Evolutionary conservation across 2,329 filamentous ascomycete genomes (phyloP), one percentile per base, ranked within the genome.

Genomic region (Botrytis tulipae): DNA sequence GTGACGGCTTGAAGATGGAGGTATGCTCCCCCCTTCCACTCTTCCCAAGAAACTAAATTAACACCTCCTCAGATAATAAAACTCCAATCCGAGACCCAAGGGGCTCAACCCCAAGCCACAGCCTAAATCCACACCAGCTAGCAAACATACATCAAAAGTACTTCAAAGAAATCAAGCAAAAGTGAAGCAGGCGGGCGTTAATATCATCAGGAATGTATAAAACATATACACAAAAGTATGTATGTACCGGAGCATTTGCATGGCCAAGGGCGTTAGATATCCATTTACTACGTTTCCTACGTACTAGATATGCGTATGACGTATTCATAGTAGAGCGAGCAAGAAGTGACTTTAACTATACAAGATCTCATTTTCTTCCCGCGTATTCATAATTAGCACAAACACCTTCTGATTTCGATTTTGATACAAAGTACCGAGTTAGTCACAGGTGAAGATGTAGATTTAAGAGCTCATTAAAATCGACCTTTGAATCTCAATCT

Each of bases 1-100:
- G 88, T 74, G 90, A 93, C 79, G 86, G 85, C 75, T 88, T 90
- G 80, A 90, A 90, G 80, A 84, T 87, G 76, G 88, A 93, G 84
- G 89, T 91, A 81, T 79, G 85, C 77, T 71, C 4, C 42, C n/a
- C 37, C 37, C 1, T n/a, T 67, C 35, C 18, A 35, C 12, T 14
- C 32, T 9, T 3, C 40, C 12, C 35, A 14, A 25, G 16, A 9
- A 42, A 4, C n/a, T 9, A 12, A 22, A 29, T 44, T 71, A 71
- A 71, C 57, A 42, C 1, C 18, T 10, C 18, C 9, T 35, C 42
- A 73, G 72, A 73, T 73, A 61, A 73, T 73, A 32, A 48, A 73
- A 46, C 65, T 73, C 22, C 72, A 73, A 46, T 73, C 72, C 18
- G 44, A 62, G 48, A n/a, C 51, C 25, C 72, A 70, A 57, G 51